Conservation (phyloP, 192 early-diverging fungal species). For the Podila clonocystis region DNA sequence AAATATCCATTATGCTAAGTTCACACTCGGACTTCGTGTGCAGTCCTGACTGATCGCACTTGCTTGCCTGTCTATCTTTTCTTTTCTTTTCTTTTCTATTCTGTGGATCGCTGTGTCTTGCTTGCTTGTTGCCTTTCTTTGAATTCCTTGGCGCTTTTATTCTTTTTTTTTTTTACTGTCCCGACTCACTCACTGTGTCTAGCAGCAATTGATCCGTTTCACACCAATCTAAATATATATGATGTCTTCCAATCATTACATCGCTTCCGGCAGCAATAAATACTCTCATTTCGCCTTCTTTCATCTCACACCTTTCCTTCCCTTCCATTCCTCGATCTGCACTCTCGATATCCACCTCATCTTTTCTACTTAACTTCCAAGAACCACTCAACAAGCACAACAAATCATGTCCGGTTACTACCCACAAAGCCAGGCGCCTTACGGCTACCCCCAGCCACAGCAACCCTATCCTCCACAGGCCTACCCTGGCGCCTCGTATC, state of each 20-base stretch:
- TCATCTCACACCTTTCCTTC: background rate
- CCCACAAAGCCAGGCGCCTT: background rate
- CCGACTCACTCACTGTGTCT: background rate
- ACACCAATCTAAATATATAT: background rate
- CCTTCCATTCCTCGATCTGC: background rate
- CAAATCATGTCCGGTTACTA: slow-evolving; percentile 32
- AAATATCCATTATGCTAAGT: background rate
- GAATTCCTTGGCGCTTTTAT: background rate
- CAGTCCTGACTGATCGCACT: background rate
- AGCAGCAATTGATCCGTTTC: background rate
- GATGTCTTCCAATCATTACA: too few species aligned
- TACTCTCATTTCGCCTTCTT: background rate
- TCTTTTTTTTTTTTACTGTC: slow-evolving; percentile 1
- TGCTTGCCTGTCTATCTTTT: background rate
- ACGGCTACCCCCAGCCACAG: slow-evolving; percentile 7
- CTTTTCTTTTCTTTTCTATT: background rate
- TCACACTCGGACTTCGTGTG: background rate
- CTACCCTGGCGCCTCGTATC: too few species aligned
- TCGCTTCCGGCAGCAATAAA: background rate
- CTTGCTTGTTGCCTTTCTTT: background rate
- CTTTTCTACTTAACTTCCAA: background rate
- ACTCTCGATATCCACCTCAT: background rate
- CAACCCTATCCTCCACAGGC: background rate
- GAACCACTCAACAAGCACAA: background rate
- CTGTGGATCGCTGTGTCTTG: background rate